These are phyloP conservation scores for Aspergillus sp. DNA, from an alignment of 2,329 filamentous ascomycete genomes.

Conservation along the genomic window DNA sequence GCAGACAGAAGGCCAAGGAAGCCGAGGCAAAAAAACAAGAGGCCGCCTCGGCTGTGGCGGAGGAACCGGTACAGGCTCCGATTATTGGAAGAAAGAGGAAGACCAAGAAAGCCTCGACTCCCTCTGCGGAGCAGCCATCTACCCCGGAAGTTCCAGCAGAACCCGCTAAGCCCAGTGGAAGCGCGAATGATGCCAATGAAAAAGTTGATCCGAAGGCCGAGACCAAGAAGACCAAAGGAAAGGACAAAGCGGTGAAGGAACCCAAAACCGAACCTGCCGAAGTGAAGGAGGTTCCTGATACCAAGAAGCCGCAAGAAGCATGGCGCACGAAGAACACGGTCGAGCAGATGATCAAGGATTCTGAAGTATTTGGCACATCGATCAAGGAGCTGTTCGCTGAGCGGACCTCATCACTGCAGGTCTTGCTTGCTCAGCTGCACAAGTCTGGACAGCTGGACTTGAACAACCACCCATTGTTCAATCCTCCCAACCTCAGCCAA, in stretches of 20 bases:
- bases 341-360: conserved; percentile 39
- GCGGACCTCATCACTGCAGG: conserved; percentile 37
- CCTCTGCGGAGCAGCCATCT: conserved; percentile 19
- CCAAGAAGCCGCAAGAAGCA: conserved; percentile 25
- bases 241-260: conserved; percentile 24
- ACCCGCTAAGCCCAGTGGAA: conserved; percentile 16
- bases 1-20: conserved; percentile 50
- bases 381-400: conserved; percentile 44
- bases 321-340: conserved; percentile 43
- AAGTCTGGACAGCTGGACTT: conserved; percentile 36
- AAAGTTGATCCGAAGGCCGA: conserved; percentile 28
- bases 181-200: conserved; percentile 11
- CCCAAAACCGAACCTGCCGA: conserved; percentile 17
- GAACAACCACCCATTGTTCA: conserved; percentile 40
- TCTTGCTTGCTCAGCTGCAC: conserved; percentile 40
- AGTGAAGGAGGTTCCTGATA: conserved; percentile 18
- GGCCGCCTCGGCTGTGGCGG: conserved; percentile 32
- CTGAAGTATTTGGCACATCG: conserved; percentile 31
- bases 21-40: conserved; percentile 46
- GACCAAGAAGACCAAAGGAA: conserved; percentile 23
- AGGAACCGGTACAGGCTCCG: conserved; percentile 59
- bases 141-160: conserved; percentile 14
- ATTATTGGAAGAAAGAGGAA: conserved; percentile 65
- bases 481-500: conserved; percentile 40
- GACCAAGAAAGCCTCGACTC: conserved; percentile 45